Evolutionary conservation across 1,284 basidiomycete species (phyloP), one percentile per base, ranked within the genome.

Genomic region (Ceratobasidium theobromae): DNA sequence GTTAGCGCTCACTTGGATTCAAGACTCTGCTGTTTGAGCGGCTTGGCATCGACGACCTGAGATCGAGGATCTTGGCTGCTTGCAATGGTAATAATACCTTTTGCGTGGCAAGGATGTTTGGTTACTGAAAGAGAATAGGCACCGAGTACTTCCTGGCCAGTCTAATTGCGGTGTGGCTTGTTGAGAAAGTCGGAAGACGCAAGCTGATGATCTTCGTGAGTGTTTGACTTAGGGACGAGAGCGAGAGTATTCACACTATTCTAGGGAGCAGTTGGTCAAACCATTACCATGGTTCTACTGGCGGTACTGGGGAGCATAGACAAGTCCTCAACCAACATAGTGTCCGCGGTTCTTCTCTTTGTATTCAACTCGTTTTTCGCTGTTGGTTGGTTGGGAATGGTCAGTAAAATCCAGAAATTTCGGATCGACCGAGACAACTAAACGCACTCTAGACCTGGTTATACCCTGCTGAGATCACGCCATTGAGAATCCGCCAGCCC

Each of bases 341-440:
- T 82, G 12, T 85, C 84, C 33, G 79, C 84, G 0, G 81, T 84
- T 8, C 80, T 88, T 69, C 72, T 77, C 71, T 88, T 86, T 74
- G 75, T 86, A 33, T 89, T 87, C 76, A 87, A 88, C 72, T 81
- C 87, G 40, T 85, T 86, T 77, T 88, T 88, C 74, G 86, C 85
- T 0, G 78, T 88, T 65, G 87, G 86, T 38, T 88, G 86, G 86
- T 81, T 87, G 73, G 86, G 86, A 25, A 87, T 88, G 83, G 85
- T 32, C 14, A 12, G 51, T 66, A 52, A 35, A 21, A n/a, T 21
- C 21, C 23, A 27, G 12, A 11, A 6, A 6, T 23, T 6, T 21
- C 23, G 21, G 27, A 25, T 5, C 38, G 14, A 30, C 27, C 33
- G 25, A 48, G 51, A 14, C 6, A 62, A 14, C 28, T 23, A 35